Percentiles rank a stretch among this genome's conserved stretches.
Conservation (phyloP, 1,139 yeast genomes). For the Saccharomycopsis hybrid region DNA sequence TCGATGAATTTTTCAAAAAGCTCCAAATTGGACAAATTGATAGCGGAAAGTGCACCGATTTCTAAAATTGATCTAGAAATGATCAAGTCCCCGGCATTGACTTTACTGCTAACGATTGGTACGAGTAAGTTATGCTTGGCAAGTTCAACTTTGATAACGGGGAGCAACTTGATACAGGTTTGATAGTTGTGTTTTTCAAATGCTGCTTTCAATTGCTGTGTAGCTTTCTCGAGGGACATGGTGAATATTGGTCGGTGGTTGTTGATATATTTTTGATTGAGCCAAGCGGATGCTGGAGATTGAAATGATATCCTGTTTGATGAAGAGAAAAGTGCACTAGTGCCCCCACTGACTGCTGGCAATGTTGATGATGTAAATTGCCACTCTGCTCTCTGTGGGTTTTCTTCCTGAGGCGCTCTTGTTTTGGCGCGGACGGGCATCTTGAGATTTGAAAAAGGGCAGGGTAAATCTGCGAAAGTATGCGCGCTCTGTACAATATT, state of each 20-base stretch:
- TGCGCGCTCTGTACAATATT: no score
- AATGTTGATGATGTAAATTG: no score
- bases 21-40: conserved; percentile 55
- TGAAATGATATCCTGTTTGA: no score
- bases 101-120: conserved; percentile 41
- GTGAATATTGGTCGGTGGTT: background rate
- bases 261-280: no score
- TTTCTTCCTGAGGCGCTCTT: no score
- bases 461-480: no score
- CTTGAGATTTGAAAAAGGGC: no score
- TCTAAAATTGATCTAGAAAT: conserved; percentile 81
- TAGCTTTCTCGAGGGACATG: background rate
- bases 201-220: conserved; percentile 48
- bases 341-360: no score
- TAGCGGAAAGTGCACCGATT: conserved; percentile 75
- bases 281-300: no score
- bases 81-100: conserved; percentile 52
- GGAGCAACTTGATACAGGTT: conserved; percentile 54
- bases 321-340: no score
- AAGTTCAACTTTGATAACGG: conserved; percentile 70
- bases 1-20: conserved; percentile 67
- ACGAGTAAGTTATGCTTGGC: conserved; percentile 72
- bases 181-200: conserved; percentile 58
- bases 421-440: no score
- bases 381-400: no score